These are phyloP conservation scores for Acer campestre DNA, from an alignment of 345 rosid genomes.

Conservation along the genomic window DNA sequence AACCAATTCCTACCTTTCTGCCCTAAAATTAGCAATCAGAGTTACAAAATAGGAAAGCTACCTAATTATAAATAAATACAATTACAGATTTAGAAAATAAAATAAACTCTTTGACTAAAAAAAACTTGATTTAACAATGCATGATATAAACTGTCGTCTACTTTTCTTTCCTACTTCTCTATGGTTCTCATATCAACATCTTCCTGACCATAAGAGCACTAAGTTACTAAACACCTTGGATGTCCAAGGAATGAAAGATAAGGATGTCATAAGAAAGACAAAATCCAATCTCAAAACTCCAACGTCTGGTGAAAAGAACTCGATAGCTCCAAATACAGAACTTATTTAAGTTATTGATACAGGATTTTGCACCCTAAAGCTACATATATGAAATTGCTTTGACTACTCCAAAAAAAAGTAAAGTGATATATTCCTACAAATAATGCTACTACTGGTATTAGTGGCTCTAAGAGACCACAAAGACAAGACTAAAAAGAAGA, in stretches of 20 bases:
- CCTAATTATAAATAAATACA: too few species aligned
- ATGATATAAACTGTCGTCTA: neutral
- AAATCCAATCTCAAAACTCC: neutral
- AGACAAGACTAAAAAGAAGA: neutral
- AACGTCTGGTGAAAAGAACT: neutral
- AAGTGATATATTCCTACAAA: neutral
- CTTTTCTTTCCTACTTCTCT: neutral
- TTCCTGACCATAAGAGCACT: neutral
- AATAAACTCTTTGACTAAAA: too few species aligned
- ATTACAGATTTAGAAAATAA: too few species aligned
- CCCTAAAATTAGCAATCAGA: too few species aligned
- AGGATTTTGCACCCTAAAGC: neutral
- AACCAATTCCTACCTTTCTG: too few species aligned
- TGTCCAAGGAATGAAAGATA: neutral
- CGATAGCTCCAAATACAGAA: neutral
- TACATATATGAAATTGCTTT: neutral
- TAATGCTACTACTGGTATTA: neutral
- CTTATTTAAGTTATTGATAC: neutral
- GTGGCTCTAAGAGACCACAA: neutral
- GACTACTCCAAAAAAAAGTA: neutral
- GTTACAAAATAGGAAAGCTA: too few species aligned
- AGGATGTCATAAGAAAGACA: neutral
- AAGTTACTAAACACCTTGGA: slow-evolving; percentile 1
- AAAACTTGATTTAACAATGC: too few species aligned
- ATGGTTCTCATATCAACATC: neutral